phyloP scores from a whole-genome alignment of 163 green algal species.

The Chlamydomonas reinhardtii region DNA sequence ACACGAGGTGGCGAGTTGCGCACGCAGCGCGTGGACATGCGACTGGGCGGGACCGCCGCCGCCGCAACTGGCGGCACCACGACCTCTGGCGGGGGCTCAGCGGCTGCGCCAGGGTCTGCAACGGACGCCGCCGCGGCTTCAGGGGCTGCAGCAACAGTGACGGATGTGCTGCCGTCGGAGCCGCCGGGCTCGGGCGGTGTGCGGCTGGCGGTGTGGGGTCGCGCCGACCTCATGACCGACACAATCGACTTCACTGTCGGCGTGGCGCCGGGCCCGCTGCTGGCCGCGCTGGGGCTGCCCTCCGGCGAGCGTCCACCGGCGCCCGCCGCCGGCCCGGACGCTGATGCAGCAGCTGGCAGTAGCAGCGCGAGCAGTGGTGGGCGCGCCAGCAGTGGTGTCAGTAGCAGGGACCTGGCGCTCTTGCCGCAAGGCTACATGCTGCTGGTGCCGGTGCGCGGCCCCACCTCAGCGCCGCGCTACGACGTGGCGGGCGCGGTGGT shows the following conservation, averaged over 20 bases:
- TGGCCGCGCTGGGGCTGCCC: slow-evolving; percentile 18
- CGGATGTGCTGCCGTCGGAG: no score
- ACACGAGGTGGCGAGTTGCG: slow-evolving; percentile 2
- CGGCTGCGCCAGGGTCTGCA: no score
- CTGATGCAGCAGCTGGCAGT: background rate
- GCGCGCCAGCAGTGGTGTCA: background rate
- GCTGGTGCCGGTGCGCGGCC: slow-evolving; percentile 29
- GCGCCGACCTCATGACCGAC: slow-evolving; percentile 13
- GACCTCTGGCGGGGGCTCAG: no score
- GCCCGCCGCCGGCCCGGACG: background rate
- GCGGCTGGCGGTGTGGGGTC: slow-evolving; percentile 24
- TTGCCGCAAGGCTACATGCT: slow-evolving; percentile 4
- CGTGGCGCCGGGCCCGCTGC: slow-evolving; percentile 20
- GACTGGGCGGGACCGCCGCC: background rate
- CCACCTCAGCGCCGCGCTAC: slow-evolving; percentile 22
- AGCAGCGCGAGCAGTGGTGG: background rate
- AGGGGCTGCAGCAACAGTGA: background rate
- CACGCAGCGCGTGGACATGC: slow-evolving; percentile 45
- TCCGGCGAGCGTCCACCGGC: background rate
- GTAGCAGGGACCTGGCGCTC: background rate
- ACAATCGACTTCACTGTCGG: slow-evolving; percentile 33
- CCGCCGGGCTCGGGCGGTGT: background rate
- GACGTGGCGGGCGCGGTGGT: slow-evolving; percentile 13
- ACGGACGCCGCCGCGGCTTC: no score
- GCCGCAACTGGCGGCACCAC: no score